These are phyloP conservation scores for Syzygium aromaticum DNA, from an alignment of 345 rosid species.

Conservation along the genomic window DNA sequence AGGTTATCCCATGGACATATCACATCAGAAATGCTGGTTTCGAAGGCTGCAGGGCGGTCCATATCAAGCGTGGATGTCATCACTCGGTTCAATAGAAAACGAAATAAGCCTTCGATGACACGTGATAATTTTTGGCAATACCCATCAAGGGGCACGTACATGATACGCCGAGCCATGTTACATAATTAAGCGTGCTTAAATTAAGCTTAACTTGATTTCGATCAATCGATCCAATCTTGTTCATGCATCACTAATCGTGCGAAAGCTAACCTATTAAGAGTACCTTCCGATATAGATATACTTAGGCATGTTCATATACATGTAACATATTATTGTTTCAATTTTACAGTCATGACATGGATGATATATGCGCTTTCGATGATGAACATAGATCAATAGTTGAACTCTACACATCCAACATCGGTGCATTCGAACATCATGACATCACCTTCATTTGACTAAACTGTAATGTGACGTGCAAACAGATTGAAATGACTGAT, in stretches of 20 bases:
- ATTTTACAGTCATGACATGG: neutral
- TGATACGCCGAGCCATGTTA: neutral
- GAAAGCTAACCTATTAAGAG: too few species aligned
- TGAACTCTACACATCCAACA: rapidly evolving
- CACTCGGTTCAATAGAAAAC: neutral
- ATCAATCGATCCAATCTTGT: too few species aligned
- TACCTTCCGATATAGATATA: too few species aligned
- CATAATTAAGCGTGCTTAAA: neutral
- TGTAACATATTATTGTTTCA: too few species aligned
- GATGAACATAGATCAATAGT: rapidly evolving
- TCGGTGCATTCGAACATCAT: neutral
- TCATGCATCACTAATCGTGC: too few species aligned
- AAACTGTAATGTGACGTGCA: neutral
- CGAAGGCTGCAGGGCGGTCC: neutral
- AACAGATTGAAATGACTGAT: neutral
- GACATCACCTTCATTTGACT: neutral
- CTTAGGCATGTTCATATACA: too few species aligned
- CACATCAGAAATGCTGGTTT: neutral
- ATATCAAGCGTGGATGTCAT: neutral
- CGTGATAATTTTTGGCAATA: neutral
- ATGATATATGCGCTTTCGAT: neutral
- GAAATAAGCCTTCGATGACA: neutral
- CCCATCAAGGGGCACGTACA: neutral
- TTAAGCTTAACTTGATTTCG: too few species aligned
- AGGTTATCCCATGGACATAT: neutral